phyloP scores from a whole-genome alignment of 2,329 filamentous ascomycete genomes.

The Aureobasidium sp. region DNA sequence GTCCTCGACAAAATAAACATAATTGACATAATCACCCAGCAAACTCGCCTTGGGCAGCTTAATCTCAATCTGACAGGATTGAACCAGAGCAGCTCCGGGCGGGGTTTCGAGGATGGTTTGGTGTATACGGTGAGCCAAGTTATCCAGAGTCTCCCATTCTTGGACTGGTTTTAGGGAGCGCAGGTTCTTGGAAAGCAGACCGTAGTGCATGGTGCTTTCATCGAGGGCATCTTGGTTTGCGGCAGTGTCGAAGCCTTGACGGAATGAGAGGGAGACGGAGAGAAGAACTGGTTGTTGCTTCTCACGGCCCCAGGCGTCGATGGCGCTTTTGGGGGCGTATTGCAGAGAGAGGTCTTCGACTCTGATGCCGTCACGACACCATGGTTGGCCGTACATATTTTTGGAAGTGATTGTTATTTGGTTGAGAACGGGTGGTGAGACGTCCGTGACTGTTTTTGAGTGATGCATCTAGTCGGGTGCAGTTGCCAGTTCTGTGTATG shows the following conservation, averaged over 20 bases:
- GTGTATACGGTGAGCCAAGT: conserved; percentile 8
- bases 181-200: conserved; percentile 58
- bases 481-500: neutral
- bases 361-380: conserved; percentile 34
- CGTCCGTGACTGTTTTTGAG: neutral
- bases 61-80: conserved; percentile 25
- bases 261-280: conserved; percentile 51
- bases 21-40: conserved; percentile 51
- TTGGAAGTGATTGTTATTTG: neutral
- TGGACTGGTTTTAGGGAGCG: conserved; percentile 12
- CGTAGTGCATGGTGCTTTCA: conserved; percentile 68
- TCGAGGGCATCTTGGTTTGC: conserved; percentile 53
- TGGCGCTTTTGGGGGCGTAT: conserved; percentile 43
- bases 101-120: conserved; percentile 9
- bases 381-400: conserved; percentile 8
- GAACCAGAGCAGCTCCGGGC: conserved; percentile 2
- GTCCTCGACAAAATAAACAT: conserved; percentile 30
- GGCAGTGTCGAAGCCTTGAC: conserved; percentile 46
- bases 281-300: conserved; percentile 55
- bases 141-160: conserved; percentile 9
- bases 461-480: neutral
- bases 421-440: neutral
- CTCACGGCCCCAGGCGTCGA: conserved; percentile 60
- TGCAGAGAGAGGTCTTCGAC: conserved; percentile 53
- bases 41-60: conserved; percentile 60